Evolutionary conservation across 805 yeast species (phyloP), one percentile per base, ranked within the genome.

Genomic region (Candida sithepensis): DNA sequence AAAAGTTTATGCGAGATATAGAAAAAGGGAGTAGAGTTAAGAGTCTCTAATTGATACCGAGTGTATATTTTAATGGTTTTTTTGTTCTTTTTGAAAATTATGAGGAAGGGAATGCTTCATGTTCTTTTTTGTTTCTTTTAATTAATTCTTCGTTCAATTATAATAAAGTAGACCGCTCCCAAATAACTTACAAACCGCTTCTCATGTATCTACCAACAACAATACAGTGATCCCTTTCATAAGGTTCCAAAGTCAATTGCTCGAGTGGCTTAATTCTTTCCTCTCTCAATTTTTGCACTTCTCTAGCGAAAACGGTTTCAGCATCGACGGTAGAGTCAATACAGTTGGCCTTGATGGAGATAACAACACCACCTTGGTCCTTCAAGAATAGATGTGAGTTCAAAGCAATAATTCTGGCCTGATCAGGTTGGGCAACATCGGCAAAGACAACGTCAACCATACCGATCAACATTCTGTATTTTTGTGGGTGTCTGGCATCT

Each of bases 341-440:
- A 89, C 99, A 94, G 90, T 94, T 94, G 64, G 99, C 99, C 83
- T 94, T 94, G 75, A 94, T 94, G 65, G 98, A 92, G 67, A 94
- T 94, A 57, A 94, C 94, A 59, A 94, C 99, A 69, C 96, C 96
- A 75, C 99, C 99, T 74, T 85, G 90, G 73, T 94, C 97, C 74
- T 94, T 94, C 70, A 94, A 81, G 86, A 94, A 94, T 81, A 92
- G 79, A 74, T 94, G 99, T 49, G 98, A 85, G 82, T 94, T 94
- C 70, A 94, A 83, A 45, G 98, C 99, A 71, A 94, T 92, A 69
- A 94, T 94, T 86, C 99, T 95, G 61, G 99, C 99, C 79, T 94
- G 99, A 77, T 94, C 99, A 39, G 99, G 99, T 79, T 94, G 99
- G 58, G 99, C 99, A 70, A 94, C 99, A 80, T 94, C 99, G 54